Evolutionary conservation across 2,329 filamentous ascomycete genomes (phyloP), one percentile per base, ranked within the genome.

Genomic region (Fusarium beomiforme): DNA sequence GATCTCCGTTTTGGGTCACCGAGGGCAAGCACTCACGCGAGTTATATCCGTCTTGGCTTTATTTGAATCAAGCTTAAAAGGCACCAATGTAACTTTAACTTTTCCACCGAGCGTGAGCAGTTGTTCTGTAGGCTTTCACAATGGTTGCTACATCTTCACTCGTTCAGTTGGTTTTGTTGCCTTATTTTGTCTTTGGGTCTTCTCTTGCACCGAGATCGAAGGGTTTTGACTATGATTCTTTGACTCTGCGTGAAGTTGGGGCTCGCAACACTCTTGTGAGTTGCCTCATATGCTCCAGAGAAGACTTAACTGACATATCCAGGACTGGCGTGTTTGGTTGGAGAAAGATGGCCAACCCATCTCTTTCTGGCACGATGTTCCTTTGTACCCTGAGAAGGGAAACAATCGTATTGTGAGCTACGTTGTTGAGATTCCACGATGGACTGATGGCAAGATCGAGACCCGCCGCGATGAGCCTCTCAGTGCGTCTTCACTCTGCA

Each of bases 311-410:
- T 74, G 6, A 74, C 41, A 31, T 19, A 1, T 3, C 4, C 21
- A 83, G 80, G 80, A 82, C 50, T 83, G 81, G 81, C 79, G 82
- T 17, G 69, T 83, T 3, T 83, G 81, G 80, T 68, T 83, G 13
- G 80, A 83, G 41, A 78, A 79, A 49, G 73, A 82, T 34, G 82
- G 81, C 11, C 68, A 81, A 17, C 80, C 81, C 7, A 80, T 83
- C 39, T 83, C 82, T 0, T 80, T 79, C 67, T 83, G 82, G 81
- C 82, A 84, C 49, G 82, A 84, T 64, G 75, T 84, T 33, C 82
- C 82, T 2, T 59, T 82, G 10, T 83, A 81, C 54, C 81, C 82
- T 7, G 72, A 79, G 36, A 74, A 75, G 31, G 76, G 71, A 6
- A 73, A 82, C 58, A 77, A 78, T 29, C 76, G 72, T 26, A 75